These are phyloP conservation scores for Colletotrichum sp. DNA, from an alignment of 2,329 filamentous ascomycete species.

Conservation along the genomic window DNA sequence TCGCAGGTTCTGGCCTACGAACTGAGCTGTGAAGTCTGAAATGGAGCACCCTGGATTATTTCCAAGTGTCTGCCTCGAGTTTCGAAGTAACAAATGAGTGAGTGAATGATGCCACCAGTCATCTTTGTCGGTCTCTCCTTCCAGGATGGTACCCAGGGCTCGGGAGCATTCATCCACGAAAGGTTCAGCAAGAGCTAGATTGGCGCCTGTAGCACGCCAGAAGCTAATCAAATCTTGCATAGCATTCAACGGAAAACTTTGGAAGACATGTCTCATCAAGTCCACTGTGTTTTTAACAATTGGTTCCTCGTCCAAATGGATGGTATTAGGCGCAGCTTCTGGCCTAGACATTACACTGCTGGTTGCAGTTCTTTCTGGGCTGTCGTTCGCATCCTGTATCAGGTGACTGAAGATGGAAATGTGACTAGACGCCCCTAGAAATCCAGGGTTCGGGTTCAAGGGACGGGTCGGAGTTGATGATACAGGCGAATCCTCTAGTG, in stretches of 20 bases:
- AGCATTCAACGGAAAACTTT: not conserved
- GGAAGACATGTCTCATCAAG: not conserved
- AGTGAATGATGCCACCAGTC: not conserved
- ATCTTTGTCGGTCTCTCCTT: not conserved
- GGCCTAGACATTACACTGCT: not conserved
- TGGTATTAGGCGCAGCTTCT: not conserved
- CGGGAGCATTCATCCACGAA: not conserved
- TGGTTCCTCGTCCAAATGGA: not conserved
- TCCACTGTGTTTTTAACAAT: not conserved
- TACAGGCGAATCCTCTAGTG: not conserved
- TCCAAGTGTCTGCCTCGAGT: not conserved
- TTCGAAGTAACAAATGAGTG: not conserved
- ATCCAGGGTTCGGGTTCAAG: not conserved
- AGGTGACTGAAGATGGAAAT: not conserved
- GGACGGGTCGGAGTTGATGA: not conserved
- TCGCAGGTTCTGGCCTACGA: not conserved
- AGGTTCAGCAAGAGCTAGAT: not conserved
- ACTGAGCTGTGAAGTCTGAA: not conserved
- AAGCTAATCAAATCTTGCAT: not conserved
- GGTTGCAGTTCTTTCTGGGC: not conserved
- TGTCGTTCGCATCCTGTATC: not conserved
- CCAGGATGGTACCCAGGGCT: not conserved
- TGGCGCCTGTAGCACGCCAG: not conserved
- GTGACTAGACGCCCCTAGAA: not conserved
- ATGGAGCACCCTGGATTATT: fast-evolving